A percentile compares a stretch with the other conserved stretches of the same genome.
These are phyloP conservation scores for Meripilus lineatus DNA, from an alignment of 1,284 basidiomycete genomes.

Conservation along the genomic window DNA sequence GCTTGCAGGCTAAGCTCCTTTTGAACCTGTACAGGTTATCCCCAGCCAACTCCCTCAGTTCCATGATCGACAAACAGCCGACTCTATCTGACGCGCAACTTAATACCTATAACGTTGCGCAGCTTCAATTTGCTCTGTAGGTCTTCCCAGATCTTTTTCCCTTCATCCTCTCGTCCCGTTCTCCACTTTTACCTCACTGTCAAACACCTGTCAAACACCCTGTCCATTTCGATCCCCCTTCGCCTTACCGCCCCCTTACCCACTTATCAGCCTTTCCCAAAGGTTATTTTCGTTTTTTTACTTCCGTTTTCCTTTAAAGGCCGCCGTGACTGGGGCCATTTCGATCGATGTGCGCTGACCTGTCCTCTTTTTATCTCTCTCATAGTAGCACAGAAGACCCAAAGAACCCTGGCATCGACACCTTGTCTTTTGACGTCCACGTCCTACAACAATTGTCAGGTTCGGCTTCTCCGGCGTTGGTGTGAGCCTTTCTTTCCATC, in stretches of 20 bases:
- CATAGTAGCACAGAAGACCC: constrained; percentile 17
- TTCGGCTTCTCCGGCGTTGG: constrained; percentile 42
- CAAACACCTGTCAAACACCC: constrained; percentile 20
- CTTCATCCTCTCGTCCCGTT: constrained; percentile 6
- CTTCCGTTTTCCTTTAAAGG: too few species aligned
- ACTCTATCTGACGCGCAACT: constrained; percentile 28
- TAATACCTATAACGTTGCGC: constrained; percentile 57
- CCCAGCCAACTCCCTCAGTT: too few species aligned
- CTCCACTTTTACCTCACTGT: constrained; percentile 6
- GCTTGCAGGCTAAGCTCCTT: too few species aligned
- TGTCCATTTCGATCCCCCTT: constrained; percentile 5
- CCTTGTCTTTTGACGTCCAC: constrained; percentile 21
- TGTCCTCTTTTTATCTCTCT: constrained; percentile 5
- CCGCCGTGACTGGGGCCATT: too few species aligned
- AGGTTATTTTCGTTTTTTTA: too few species aligned
- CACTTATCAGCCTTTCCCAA: too few species aligned
- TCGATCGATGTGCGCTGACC: constrained; percentile 1
- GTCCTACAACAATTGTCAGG: constrained; percentile 43
- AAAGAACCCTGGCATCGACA: constrained; percentile 16
- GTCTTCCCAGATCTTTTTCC: constrained; percentile 23
- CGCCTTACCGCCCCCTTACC: too few species aligned
- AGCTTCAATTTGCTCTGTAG: constrained; percentile 56
- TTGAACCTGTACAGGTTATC: too few species aligned
- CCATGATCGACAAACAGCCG: constrained; percentile 30
- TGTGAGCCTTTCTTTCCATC: constrained; percentile 29